Conservation (phyloP, 345 rosid genomes). For the Boechera retrofracta region DNA sequence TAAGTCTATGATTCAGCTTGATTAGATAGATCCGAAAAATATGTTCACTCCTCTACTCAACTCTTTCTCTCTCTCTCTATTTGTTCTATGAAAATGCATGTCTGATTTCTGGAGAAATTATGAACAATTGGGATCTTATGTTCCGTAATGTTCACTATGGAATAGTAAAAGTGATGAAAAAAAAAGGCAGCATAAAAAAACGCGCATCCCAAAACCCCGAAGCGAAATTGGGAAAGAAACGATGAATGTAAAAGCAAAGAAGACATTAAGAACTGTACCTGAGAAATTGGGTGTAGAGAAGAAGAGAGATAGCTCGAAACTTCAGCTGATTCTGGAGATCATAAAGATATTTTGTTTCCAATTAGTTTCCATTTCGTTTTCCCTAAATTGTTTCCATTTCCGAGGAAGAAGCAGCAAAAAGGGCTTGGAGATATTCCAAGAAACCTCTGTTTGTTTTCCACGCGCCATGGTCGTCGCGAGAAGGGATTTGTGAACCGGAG, state of each 20-base stretch:
- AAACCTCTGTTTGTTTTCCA: constrained; percentile 9
- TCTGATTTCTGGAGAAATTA: not conserved
- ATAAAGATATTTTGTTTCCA: not conserved
- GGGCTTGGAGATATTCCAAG: constrained; percentile 10
- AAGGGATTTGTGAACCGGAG: constrained; percentile 60
- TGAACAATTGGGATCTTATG: constrained; percentile 8
- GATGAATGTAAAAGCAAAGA: not conserved
- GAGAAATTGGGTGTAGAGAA: constrained; percentile 4
- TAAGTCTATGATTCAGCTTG: not conserved
- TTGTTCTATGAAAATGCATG: constrained; percentile 15
- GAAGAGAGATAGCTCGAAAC: constrained; percentile 2
- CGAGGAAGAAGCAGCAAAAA: not conserved
- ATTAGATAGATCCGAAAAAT: not conserved
- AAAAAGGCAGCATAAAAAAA: not conserved
- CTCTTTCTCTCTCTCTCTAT: not conserved
- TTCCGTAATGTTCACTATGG: constrained; percentile 6
- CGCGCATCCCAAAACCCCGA: constrained; percentile 15
- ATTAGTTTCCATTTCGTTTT: not conserved
- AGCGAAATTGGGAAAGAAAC: constrained; percentile 5
- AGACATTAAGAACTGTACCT: constrained; percentile 21
- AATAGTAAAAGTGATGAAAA: not conserved
- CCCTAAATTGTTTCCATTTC: not conserved
- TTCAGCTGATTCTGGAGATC: not conserved
- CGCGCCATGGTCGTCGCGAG: constrained; percentile 43
- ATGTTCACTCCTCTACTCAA: not conserved